Conservation (phyloP, 2,329 filamentous ascomycete species). For the Clarireedia hainanense region DNA sequence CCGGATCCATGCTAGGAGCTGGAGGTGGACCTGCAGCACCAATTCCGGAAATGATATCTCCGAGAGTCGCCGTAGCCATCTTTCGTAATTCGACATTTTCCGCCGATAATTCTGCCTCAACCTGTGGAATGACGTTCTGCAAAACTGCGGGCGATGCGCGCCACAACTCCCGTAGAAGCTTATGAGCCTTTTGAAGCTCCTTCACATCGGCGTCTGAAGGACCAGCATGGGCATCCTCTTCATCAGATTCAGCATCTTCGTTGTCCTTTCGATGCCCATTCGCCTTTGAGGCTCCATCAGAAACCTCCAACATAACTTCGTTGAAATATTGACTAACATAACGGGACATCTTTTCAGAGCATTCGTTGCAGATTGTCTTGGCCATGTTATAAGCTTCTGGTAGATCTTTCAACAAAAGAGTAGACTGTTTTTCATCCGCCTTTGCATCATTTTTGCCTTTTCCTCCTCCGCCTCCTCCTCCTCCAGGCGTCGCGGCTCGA, state of each 20-base stretch:
- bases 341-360: slow-evolving; percentile 87
- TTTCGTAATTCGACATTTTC: slow-evolving; percentile 82
- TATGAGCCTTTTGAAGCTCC: slow-evolving; percentile 83
- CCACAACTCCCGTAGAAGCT: slow-evolving; percentile 87
- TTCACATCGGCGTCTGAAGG: slow-evolving; percentile 78
- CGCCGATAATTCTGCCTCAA: slow-evolving; percentile 85
- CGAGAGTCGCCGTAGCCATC: slow-evolving; percentile 86
- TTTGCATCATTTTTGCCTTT: slow-evolving; percentile 45
- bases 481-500: slow-evolving; percentile 66
- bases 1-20: slow-evolving; percentile 64
- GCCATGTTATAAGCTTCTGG: slow-evolving; percentile 95
- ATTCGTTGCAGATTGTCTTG: slow-evolving; percentile 83
- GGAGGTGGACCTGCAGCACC: slow-evolving; percentile 82
- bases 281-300: slow-evolving; percentile 40
- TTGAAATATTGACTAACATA: slow-evolving; percentile 96
- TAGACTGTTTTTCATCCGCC: slow-evolving; percentile 70
- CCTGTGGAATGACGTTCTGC: slow-evolving; percentile 85
- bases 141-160: slow-evolving; percentile 81
- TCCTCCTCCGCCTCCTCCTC: slow-evolving; percentile 37
- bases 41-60: slow-evolving; percentile 90
- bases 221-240: slow-evolving; percentile 50
- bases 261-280: slow-evolving; percentile 42
- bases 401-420: slow-evolving; percentile 76
- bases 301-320: slow-evolving; percentile 88
- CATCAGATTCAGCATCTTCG: slow-evolving; percentile 54